These are phyloP conservation scores for Saxophila tyrrhenica DNA, from an alignment of 495 filamentous ascomycete genomes.

Conservation along the genomic window DNA sequence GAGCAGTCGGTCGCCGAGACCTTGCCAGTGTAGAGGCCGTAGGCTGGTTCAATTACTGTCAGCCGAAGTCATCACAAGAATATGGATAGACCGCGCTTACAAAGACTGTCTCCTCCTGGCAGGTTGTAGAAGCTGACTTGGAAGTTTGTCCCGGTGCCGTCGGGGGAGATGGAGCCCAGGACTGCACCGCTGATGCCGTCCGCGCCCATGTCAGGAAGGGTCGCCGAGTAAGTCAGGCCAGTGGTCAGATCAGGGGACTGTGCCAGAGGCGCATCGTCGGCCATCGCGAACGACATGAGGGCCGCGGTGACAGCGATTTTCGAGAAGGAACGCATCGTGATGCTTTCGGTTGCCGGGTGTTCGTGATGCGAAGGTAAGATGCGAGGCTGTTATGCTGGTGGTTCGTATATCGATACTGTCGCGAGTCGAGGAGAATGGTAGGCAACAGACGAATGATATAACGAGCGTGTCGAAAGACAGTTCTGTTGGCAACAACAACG, in stretches of 20 bases:
- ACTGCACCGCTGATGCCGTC: neutral
- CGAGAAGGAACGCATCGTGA: neutral
- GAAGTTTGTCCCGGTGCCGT: neutral
- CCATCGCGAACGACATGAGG: neutral
- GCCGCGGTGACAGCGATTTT: neutral
- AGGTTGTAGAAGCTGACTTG: neutral
- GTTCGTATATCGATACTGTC: too few relatives aligned
- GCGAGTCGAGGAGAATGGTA: too few relatives aligned
- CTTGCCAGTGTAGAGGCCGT: neutral
- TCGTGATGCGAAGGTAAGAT: too few relatives aligned
- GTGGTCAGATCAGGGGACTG: neutral
- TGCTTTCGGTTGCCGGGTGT: neutral
- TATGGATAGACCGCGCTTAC: neutral
- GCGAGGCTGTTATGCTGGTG: too few relatives aligned
- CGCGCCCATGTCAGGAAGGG: neutral
- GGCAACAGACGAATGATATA: neutral
- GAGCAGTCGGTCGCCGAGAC: neutral
- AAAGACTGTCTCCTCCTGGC: neutral
- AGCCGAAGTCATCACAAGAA: neutral
- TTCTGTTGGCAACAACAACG: neutral
- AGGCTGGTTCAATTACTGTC: neutral
- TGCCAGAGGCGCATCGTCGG: neutral
- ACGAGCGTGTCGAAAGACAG: neutral
- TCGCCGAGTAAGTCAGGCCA: neutral
- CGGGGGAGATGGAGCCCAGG: neutral